Evolutionary conservation across 345 rosid species (phyloP), one percentile per base, ranked within the genome.

Genomic region (Populus davidiana): DNA sequence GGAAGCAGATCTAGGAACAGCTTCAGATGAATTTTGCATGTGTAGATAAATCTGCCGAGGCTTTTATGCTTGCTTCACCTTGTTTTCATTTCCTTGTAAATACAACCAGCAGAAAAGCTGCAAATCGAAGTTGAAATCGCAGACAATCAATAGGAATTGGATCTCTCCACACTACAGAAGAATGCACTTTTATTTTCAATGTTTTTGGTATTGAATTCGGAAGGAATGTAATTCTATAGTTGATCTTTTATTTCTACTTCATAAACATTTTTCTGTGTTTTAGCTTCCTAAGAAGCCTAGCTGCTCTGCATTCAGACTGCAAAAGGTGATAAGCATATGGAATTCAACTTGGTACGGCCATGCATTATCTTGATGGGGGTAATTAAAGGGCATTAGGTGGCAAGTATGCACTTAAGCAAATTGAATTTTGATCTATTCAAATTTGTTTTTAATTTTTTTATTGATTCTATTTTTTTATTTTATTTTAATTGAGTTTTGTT

Each of bases 1-100:
- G 82, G 88, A 86, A 86, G 76, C 85, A 83, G 80, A 79, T 85
- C 85, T 2, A 85, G 83, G 61, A 83, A 83, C 84, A 84, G 67
- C 75, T 76, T 82, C 86, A 78, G 79, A 81, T 89, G 86, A 88
- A 75, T 73, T 44, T n/a, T 74, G 64, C 72, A 21, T 29, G 39
- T 67, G 6, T 43, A 29, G 25, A 50, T 71, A n/a, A 39, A 21
- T 5, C 43, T 33, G 10, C 4, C 5, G 12, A 66, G 13, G 41
- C 13, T 31, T 12, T 49, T n/a, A 5, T 31, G n/a, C 47, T 17
- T 47, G 6, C 41, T 21, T 5, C 6, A 21, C 12, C 59, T 21
- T n/a, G 23, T 25, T 52, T n/a, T 50, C 12, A 38, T 52, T 35
- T 31, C 47, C 21, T n/a, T 67, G 72, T 52, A 54, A 75, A 75